Percentiles rank a stretch among this genome's conserved stretches.
These are phyloP conservation scores for Sarocladium brachiariae DNA, from an alignment of 2,329 filamentous ascomycete species.

Conservation along the genomic window DNA sequence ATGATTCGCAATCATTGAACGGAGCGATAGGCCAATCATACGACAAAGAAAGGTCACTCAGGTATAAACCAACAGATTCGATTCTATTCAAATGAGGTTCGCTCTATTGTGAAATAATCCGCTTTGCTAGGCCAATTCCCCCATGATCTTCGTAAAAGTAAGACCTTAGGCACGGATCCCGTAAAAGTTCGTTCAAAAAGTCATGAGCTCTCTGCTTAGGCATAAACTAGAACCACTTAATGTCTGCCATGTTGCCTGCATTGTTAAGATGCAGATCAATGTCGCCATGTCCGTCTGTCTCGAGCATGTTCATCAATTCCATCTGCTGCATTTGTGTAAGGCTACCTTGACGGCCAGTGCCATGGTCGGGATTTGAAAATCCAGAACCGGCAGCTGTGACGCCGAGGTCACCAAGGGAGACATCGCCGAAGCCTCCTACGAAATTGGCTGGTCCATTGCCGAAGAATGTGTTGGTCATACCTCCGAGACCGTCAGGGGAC, in stretches of 20 bases:
- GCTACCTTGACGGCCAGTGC: constrained; percentile 54
- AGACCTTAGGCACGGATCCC: too few relatives aligned
- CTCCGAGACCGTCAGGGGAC: constrained; percentile 43
- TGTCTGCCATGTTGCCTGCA: constrained; percentile 24
- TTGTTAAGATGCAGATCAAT: constrained; percentile 53
- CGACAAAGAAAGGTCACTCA: too few relatives aligned
- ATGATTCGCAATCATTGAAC: too few relatives aligned
- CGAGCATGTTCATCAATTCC: constrained; percentile 74
- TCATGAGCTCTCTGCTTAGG: too few relatives aligned
- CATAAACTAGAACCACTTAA: constrained; percentile 21
- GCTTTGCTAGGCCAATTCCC: too few relatives aligned
- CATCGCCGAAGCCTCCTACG: constrained; percentile 22
- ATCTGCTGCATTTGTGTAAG: constrained; percentile 75
- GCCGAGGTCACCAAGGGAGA: constrained; percentile 22
- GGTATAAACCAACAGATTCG: too few relatives aligned
- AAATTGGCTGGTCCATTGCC: constrained; percentile 25
- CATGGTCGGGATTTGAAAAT: constrained; percentile 23
- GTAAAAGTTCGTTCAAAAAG: too few relatives aligned
- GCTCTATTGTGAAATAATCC: too few relatives aligned
- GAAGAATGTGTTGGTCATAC: constrained; percentile 35
- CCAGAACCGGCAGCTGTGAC: constrained; percentile 11
- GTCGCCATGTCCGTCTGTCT: constrained; percentile 58
- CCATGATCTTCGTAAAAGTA: too few relatives aligned
- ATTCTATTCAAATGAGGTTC: constrained; percentile 10
- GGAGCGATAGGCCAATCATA: too few relatives aligned